phyloP scores from a whole-genome alignment of 768 basidiomycete species.

The Lentinula raphanica region DNA sequence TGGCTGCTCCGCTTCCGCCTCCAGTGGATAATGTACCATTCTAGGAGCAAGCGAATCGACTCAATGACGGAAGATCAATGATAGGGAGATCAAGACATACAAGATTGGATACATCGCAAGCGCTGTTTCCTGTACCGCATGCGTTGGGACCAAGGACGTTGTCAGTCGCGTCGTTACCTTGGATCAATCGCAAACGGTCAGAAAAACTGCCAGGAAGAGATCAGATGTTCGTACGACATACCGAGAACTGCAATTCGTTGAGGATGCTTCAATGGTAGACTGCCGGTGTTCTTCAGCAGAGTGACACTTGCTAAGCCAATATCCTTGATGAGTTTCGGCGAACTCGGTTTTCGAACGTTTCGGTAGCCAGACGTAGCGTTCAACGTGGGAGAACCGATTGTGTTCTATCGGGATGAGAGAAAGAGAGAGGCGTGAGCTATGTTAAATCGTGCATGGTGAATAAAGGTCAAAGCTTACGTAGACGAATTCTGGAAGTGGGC shows the following conservation, averaged over 20 bases:
- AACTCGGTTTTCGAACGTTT: not conserved
- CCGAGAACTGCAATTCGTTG: not conserved
- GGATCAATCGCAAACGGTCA: not conserved
- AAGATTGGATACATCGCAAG: not conserved
- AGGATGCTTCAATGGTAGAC: slow-evolving; percentile 1
- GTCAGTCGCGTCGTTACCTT: slow-evolving; percentile 34
- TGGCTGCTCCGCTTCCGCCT: not conserved
- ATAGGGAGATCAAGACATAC: not conserved
- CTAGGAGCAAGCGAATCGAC: slow-evolving; percentile 9
- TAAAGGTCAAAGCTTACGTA: not conserved
- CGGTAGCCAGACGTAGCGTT: not conserved
- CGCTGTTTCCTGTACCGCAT: slow-evolving; percentile 13
- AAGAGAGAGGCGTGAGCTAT: not conserved
- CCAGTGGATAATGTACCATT: slow-evolving; percentile 9
- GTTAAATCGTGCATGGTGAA: not conserved
- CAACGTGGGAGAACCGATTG: not conserved
- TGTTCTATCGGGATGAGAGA: too few species aligned
- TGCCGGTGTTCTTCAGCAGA: slow-evolving; percentile 36
- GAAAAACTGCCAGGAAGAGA: not conserved
- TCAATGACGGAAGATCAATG: not conserved
- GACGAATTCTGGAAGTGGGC: slow-evolving; percentile 3
- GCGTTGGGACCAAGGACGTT: slow-evolving; percentile 34
- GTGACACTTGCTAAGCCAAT: slow-evolving; percentile 41
- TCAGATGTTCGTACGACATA: not conserved
- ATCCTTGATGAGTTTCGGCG: slow-evolving; percentile 28